Evolutionary conservation across 805 yeast species (phyloP), one percentile per base, ranked within the genome.

Genomic region (Nakazawaea pomicola): DNA sequence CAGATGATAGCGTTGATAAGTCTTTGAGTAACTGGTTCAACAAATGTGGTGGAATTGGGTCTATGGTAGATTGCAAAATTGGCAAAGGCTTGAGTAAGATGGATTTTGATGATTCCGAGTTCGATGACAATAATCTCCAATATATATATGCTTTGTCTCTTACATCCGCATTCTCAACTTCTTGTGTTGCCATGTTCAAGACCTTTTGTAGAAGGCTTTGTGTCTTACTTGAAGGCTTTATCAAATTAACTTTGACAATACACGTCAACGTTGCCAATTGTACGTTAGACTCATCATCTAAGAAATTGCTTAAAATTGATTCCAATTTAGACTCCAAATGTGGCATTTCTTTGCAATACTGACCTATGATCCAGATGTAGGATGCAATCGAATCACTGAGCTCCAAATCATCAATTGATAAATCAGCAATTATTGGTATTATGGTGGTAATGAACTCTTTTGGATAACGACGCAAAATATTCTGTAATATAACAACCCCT

Each of bases 1-100:
- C 93, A 0, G 97, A 87, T 29, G 96, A 81, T 46, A 93, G 71
- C 7, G 93, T 83, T 3, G 95, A 80, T 42, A 91, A 63, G 56
- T 91, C 95, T n/a, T 65, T 57, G 23, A 91, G 55, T 37, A 93
- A 69, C 47, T 78, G 81, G 31, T 80, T 76, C 43, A 90, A 70
- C 4, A 88, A 68, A 17, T 67, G 70, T 0, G 86, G 82, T 30
- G 87, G 79, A 53, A 90, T 82, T 15, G 70, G 61, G 31, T 88
- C 82, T 23, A 90, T 76, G 2, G 89, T 81, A 2, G 87, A 73
- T 33, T 77, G 74, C 44, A 93, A 76, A 8, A 78, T 75, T 10
- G 96, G 95, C 42, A 85, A 65, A 46, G 73, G 74, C 9, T 78
- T 68, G 44, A 81, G 61, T 21, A 87, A 69, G 35, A 86, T 67